phyloP scores from a whole-genome alignment of 2,329 filamentous ascomycete species.

The Coleophoma crateriformis region DNA sequence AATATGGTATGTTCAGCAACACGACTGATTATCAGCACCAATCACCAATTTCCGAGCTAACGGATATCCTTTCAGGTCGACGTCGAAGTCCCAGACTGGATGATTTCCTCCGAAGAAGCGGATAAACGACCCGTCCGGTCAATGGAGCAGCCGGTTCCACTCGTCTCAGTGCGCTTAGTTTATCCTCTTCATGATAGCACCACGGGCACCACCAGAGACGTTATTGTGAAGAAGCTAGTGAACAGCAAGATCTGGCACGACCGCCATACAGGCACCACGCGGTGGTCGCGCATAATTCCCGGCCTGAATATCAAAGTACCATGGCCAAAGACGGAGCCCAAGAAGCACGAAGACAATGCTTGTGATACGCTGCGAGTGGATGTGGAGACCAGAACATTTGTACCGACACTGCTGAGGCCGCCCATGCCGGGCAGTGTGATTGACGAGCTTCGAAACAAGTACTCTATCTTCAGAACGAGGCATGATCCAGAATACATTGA shows the following conservation, averaged over 20 bases:
- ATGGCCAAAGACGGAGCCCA: conserved; percentile 58
- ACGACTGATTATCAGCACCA: not conserved
- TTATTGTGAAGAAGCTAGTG: conserved; percentile 69
- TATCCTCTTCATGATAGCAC: conserved; percentile 63
- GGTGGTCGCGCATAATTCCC: conserved; percentile 57
- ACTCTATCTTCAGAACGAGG: conserved; percentile 73
- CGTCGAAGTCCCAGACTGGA: conserved; percentile 33
- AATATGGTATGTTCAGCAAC: conserved; percentile 50
- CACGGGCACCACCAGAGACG: conserved; percentile 63
- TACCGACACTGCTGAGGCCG: conserved; percentile 68
- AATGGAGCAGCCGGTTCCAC: conserved; percentile 52
- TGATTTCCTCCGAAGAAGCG: conserved; percentile 30
- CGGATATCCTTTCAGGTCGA: conserved; percentile 27
- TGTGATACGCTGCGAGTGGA: conserved; percentile 71
- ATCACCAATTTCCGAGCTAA: conserved; percentile 5
- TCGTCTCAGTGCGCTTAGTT: conserved; percentile 75
- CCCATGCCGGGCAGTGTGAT: conserved; percentile 77
- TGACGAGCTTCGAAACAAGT: conserved; percentile 81
- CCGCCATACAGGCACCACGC: conserved; percentile 39
- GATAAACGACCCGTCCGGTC: conserved; percentile 36
- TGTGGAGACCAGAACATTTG: conserved; percentile 70
- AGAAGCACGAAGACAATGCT: conserved; percentile 46
- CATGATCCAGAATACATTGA: conserved; percentile 71
- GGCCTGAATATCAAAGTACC: conserved; percentile 70
- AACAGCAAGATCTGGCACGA: conserved; percentile 44